Base-by-base conservation (phyloP, 805 yeast species). In the Saturnispora ahearnii region DNA sequence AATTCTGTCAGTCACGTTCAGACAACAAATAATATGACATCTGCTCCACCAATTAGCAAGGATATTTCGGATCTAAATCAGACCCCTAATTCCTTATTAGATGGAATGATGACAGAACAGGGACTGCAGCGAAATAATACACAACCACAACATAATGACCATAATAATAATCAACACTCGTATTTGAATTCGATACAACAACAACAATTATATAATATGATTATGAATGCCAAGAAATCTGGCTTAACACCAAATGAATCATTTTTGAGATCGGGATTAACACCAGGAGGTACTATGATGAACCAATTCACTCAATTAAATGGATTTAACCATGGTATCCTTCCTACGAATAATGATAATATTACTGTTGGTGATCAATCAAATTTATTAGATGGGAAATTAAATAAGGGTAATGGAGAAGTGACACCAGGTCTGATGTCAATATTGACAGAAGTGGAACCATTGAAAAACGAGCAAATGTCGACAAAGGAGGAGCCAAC, bases 201-300 rank as follows among this genome's bases (percentile, higher is more conserved):
- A 24, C 62, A 58, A 30, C 54, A 62, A 31, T 38, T 62, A 26
- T 51, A 48, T 30, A 55, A 51, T 28, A 50, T 57, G 54, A 54
- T 63, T 12, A 51, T 55, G 49, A 62, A 59, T 53, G 58, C 64
- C 21, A 61, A 69, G 34, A 70, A 78, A 53, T 63, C 86, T 0
- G 91, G 88, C 0, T 68, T 87, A 43, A 82, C 89, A 0, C 93
- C 93, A 3, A 84, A 81, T 62, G 95, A 86, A 60, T 77, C 87
- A 5, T 75, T 80, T 45, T 56, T 87, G 45, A 72, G 95, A 55
- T 72, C 86, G 0, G 91, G 93, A 0, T 62, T 83, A 28, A 82
- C 90, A 0, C 90, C 90, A 0, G 86, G 81, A 2, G 50, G 50
- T 9, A 48, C 36, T n/a, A 13, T 48, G 4, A 28, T 48, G 37